These are phyloP conservation scores for Lepiota venenata DNA, from an alignment of 768 basidiomycete species.

Conservation along the genomic window DNA sequence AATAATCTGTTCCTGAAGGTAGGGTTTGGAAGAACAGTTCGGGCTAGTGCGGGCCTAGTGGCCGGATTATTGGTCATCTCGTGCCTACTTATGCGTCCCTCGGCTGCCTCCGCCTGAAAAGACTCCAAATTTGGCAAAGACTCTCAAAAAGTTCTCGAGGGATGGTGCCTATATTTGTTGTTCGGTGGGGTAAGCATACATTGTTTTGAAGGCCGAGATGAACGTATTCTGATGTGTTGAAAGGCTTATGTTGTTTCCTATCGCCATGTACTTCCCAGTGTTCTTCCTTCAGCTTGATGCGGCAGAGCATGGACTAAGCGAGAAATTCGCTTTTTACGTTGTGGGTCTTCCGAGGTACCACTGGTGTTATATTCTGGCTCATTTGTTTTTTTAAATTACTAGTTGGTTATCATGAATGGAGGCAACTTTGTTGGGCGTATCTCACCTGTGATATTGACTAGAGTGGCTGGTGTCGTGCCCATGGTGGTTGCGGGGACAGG, in stretches of 20 bases:
- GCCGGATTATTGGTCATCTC: conserved; percentile 14
- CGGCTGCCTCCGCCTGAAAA: conserved; percentile 9
- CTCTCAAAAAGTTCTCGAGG: conserved; percentile 1
- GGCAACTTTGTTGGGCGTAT: conserved; percentile 19
- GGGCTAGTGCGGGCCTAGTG: conserved; percentile 18
- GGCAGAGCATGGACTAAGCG: conserved; percentile 24
- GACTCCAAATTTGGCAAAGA: not conserved
- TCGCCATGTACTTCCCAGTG: conserved; percentile 29
- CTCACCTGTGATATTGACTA: conserved; percentile 14
- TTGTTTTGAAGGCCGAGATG: not conserved
- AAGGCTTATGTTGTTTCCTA: conserved; percentile 20
- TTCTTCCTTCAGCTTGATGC: conserved; percentile 41
- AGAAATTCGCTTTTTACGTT: conserved; percentile 37
- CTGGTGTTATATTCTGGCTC: not conserved
- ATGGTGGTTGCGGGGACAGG: conserved; percentile 14
- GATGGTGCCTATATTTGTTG: conserved; percentile 9
- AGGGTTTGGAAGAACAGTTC: conserved; percentile 15
- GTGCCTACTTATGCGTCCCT: conserved; percentile 10
- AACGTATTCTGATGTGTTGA: not conserved
- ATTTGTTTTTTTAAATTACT: not conserved
- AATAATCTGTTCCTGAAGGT: conserved; percentile 37
- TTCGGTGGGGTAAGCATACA: conserved; percentile 9
- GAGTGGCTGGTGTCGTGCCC: conserved; percentile 14
- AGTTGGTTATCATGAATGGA: conserved; percentile 22
- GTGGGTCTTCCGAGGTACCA: conserved; percentile 17